These are phyloP conservation scores for Metschnikowia arizonensis DNA, from an alignment of 805 yeast genomes.

Conservation along the genomic window DNA sequence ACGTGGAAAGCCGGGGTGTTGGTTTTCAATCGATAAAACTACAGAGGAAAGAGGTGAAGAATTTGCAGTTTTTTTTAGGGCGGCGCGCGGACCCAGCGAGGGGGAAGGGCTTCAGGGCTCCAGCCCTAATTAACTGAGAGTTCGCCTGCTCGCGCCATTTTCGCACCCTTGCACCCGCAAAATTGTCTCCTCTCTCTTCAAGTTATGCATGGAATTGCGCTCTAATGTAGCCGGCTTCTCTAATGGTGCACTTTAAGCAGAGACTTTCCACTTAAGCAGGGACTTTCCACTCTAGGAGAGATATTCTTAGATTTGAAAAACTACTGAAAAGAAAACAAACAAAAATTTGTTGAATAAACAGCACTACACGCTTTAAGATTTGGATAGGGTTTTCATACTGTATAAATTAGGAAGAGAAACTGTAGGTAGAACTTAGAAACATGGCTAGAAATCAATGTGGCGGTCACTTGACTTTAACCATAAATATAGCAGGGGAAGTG, in stretches of 20 bases:
- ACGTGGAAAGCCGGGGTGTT: constrained; percentile 72
- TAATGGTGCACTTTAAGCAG: not conserved
- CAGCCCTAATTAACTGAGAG: constrained; percentile 16
- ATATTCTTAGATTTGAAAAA: too few species aligned
- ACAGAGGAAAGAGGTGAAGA: constrained; percentile 11
- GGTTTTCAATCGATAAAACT: constrained; percentile 59
- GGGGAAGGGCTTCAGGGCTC: constrained; percentile 7
- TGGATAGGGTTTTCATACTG: too few species aligned
- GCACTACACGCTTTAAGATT: too few species aligned
- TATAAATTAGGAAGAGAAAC: too few species aligned
- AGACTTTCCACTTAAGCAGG: too few species aligned
- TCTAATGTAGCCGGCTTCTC: not conserved
- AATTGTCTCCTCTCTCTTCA: not conserved
- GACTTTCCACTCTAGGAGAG: too few species aligned
- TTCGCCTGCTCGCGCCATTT: not conserved
- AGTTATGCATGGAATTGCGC: not conserved
- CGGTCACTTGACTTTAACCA: too few species aligned
- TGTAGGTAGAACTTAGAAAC: too few species aligned
- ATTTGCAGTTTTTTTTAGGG: constrained; percentile 5
- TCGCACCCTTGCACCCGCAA: not conserved
- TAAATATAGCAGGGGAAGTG: not conserved
- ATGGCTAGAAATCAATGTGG: too few species aligned
- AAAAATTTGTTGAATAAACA: too few species aligned
- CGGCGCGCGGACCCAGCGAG: constrained; percentile 2
- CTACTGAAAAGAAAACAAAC: too few species aligned